Base-by-base conservation (phyloP, 257 asterid species). In the Mentha longifolia region DNA sequence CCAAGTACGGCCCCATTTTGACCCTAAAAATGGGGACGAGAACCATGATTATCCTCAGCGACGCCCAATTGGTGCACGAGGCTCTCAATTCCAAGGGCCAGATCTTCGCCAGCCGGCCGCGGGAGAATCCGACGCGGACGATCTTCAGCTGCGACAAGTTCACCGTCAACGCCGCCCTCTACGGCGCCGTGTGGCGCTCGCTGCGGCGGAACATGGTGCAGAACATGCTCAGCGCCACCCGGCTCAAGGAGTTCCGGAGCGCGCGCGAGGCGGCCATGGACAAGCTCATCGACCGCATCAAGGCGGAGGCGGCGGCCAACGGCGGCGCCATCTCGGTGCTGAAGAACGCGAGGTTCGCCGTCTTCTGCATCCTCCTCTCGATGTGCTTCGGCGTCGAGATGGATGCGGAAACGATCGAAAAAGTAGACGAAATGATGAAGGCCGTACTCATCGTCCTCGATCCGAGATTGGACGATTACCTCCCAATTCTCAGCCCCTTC, bases 341-440 rank as follows among this genome's bases (percentile, higher is more conserved):
- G 58, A 86, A 58, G 42, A 88, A 89, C 63, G 87, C 90, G 14
- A 76, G 97, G 13, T 91, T 88, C 10, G 98, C 96, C 0, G 89
- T 83, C 0, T 94, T 91, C 41, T 85, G 86, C 65, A 88, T 94
- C 11, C 88, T 91, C 0, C 39, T 86, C 0, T 65, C 91, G 0
- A 91, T 91, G 95, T 91, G 97, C 64, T 94, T 94, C 11, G 99
- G 99, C 3, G 46, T 94, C 0, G 96, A 88, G n/a, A 88, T 94
- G 97, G 90, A 86, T 28, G 89, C 78, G 19, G 71, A 85, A 22
- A 80, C 77, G 84, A 84, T 91, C 8, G 95, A 86, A 8, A 67
- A 19, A 9, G 79, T 94, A 9, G 99, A 94, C 41, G 85, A 84
- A 12, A 72, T 84, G 86, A 86, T 86, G 90, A 94, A 89, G 33